Base-by-base conservation (phyloP, 805 yeast genomes). In the Yarrowia hollandica region DNA sequence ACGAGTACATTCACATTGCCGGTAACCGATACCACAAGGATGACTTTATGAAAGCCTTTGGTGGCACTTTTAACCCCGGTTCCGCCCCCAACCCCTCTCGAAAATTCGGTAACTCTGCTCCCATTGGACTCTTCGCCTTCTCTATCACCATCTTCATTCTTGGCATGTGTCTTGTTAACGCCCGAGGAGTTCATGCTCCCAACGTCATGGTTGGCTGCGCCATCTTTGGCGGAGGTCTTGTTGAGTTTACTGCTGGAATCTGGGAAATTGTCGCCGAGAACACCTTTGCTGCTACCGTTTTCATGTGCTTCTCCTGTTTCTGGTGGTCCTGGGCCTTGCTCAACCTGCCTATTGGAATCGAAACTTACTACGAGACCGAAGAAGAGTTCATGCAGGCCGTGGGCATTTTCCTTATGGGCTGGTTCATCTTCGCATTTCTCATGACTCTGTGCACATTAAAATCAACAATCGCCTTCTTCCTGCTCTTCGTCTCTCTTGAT, bases 241-340 rank as follows among this genome's bases (percentile, higher is more conserved):
- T 82, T 35, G 85, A 82, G 67, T 69, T 81, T 46, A 67, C 82
- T 34, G 85, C 86, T 23, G 86, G 85, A 59, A 79, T 82, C 81
- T 82, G 84, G 78, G 86, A 82, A 67, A 75, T 82, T 70, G 82
- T 82, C n/a, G 74, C 79, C 21, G 86, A 83, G 64, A 81, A 81
- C 71, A 79, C 85, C 33, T 82, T 83, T 72, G 86, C 85, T 77
- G 85, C 81, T 42, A 74, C 80, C 71, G 77, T 33, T 64, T 72
- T 83, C 19, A 37, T 38, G 52, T 25, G 35, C 12, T 76, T 31
- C 62, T 88, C 85, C 37, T 85, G 83, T 0, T 84, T 83, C 70
- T 84, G 88, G 88, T 77, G 82, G 73, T 72, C 83, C 14, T 82
- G 78, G 72, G 86, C 80, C 61, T 84, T 84, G 5, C 76, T 84